A percentile compares a stretch with the other conserved stretches of the same genome.
Evolutionary conservation across 2,329 filamentous ascomycete species (phyloP).

Genomic region (Colletotrichum karsti): DNA sequence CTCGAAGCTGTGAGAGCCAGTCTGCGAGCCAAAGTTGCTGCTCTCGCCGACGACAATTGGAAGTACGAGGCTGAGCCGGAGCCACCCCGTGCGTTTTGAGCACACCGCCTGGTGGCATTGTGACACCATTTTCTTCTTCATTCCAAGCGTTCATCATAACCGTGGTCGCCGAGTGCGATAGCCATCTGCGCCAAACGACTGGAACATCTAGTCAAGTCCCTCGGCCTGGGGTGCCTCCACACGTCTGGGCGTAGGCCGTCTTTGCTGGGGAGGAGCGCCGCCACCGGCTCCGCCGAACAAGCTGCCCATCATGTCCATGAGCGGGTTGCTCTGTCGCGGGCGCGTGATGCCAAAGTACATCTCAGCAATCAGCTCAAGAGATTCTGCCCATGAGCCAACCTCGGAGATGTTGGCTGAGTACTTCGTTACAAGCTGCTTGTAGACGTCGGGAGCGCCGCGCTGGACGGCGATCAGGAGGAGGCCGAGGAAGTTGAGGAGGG

Average conservation of each 20-base stretch:
- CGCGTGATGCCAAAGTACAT: constrained; percentile 96
- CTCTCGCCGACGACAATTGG: constrained; percentile 86
- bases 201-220: constrained; percentile 61
- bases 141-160: neutral
- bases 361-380: constrained; percentile 87
- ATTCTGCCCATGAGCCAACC: constrained; percentile 79
- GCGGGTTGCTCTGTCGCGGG: constrained; percentile 87
- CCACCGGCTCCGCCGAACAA: constrained; percentile 81
- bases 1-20: constrained; percentile 75
- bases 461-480: constrained; percentile 86
- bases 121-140: constrained; percentile 21
- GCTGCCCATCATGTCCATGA: constrained; percentile 98
- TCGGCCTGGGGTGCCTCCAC: constrained; percentile 63
- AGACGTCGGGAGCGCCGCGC: constrained; percentile 80
- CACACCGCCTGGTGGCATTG: neutral
- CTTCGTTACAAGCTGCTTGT: constrained; percentile 81
- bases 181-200: neutral
- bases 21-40: constrained; percentile 75
- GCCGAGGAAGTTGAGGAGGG: constrained; percentile 94
- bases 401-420: constrained; percentile 85
- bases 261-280: constrained; percentile 50
- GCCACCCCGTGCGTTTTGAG: constrained; percentile 48
- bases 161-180: neutral
- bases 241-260: constrained; percentile 52
- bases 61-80: constrained; percentile 81